Base-by-base conservation (phyloP, 2,329 filamentous ascomycete species). In the Nectriaceae sp. region DNA sequence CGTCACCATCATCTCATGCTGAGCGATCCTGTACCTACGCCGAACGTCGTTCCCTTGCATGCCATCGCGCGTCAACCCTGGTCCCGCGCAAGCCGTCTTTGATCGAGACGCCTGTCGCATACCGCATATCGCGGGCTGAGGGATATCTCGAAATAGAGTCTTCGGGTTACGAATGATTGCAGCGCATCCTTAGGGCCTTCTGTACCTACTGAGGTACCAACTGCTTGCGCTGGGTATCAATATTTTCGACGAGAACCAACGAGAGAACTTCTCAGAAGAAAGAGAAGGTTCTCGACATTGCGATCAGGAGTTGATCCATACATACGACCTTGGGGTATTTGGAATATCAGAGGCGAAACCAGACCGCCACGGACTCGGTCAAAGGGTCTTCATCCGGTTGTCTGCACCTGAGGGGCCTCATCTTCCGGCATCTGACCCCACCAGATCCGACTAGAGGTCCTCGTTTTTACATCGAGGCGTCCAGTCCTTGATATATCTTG, bases 401-500 rank as follows among this genome's bases (percentile, higher is more conserved):
- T 36, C 16, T 36, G 33, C 8, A n/a, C n/a, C n/a, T 36, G 33
- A 16, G 8, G 33, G 8, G 8, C 11, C 8, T 16, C 8, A 6
- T 36, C 11, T 36, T 36, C 33, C 33, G n/a, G 33, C 33, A 11
- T 18, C 33, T 6, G 26, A n/a, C 33, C 33, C n/a, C 33, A 29
- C 24, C 24, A 13, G 13, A 13, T 29, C 24, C 24, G 13, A 29
- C n/a, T n/a, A 13, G 24, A 6, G 6, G 24, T 29, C 6, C 6
- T 29, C 13, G 24, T 13, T 13, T 6, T 29, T 29, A 6, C 24
- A 29, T 29, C 24, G 24, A 6, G 6, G 24, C 24, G 24, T 44
- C 36, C 43, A 39, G 47, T 44, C 47, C 35, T 53, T 49, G 49
- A 62, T 63, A 63, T 60, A 61, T 60, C 18, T 18, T 60, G 56